Conservation (phyloP, 1,139 yeast species). For the Candida sanyaensis region DNA sequence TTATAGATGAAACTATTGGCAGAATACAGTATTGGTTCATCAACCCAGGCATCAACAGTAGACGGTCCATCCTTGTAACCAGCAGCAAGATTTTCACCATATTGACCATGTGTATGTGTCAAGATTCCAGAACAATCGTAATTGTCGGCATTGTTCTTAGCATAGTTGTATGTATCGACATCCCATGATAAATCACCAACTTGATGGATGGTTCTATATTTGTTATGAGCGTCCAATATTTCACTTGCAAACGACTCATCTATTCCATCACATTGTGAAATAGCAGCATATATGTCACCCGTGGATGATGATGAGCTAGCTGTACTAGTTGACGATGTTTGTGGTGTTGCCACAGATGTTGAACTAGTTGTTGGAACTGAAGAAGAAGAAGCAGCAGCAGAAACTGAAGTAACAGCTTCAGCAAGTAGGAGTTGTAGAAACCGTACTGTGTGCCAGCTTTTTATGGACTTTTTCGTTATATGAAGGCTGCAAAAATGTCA, state of each 20-base stretch:
- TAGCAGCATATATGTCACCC: conserved; percentile 23
- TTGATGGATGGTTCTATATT: conserved; percentile 61
- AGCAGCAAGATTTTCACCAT: conserved; percentile 86
- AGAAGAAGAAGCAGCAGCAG: conserved; percentile 2
- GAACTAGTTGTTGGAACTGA: conserved; percentile 6
- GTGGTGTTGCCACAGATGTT: conserved; percentile 1
- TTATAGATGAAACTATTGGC: conserved; percentile 41
- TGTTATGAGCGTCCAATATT: conserved; percentile 51
- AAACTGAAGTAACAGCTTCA: too few species aligned
- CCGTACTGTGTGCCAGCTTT: too few species aligned
- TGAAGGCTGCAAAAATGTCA: too few species aligned
- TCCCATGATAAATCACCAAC: conserved; percentile 65
- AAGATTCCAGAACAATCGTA: conserved; percentile 72
- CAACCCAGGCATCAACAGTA: conserved; percentile 84
- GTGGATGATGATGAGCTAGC: conserved; percentile 15
- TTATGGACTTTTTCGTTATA: too few species aligned
- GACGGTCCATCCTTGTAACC: conserved; percentile 58
- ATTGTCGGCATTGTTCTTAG: conserved; percentile 66
- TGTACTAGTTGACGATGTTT: conserved; percentile 4
- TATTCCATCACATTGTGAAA: conserved; percentile 22
- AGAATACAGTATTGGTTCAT: conserved; percentile 57
- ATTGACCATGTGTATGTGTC: conserved; percentile 75
- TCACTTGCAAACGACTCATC: conserved; percentile 30
- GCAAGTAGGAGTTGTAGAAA: not conserved
- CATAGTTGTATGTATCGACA: conserved; percentile 60